Conservation (phyloP, 495 filamentous ascomycete genomes). For the Xylaria curta region DNA sequence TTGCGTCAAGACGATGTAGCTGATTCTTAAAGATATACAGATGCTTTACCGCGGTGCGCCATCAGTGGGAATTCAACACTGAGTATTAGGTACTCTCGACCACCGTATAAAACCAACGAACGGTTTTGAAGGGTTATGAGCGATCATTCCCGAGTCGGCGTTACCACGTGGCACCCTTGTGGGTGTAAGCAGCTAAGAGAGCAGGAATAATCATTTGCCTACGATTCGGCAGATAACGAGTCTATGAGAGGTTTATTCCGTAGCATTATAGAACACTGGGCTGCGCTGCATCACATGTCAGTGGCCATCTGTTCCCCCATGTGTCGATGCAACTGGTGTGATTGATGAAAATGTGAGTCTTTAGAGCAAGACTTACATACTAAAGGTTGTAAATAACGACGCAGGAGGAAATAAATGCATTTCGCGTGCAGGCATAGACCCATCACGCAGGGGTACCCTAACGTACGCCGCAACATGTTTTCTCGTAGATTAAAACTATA, state of each 20-base stretch:
- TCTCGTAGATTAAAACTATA: too few species aligned
- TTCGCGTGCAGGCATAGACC: not conserved
- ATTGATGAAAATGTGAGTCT: not conserved
- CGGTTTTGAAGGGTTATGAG: too few species aligned
- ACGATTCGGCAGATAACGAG: not conserved
- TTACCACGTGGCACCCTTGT: slow-evolving; percentile 5
- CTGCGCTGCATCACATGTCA: not conserved
- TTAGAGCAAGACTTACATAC: not conserved
- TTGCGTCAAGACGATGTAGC: not conserved
- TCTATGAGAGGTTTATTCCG: not conserved
- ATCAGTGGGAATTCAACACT: not conserved
- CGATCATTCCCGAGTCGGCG: too few species aligned
- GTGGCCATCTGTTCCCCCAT: not conserved
- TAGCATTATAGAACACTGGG: not conserved
- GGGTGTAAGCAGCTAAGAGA: not conserved
- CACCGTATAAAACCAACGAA: not conserved
- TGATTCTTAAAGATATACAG: not conserved
- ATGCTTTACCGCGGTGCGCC: not conserved
- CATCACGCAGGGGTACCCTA: not conserved
- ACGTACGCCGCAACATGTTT: too few species aligned
- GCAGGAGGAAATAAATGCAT: not conserved
- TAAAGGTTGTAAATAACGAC: not conserved
- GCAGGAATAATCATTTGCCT: not conserved
- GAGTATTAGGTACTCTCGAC: not conserved
- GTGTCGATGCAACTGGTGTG: not conserved